phyloP scores from a whole-genome alignment of 2,329 filamentous ascomycete species.

The Juglanconis oblonga region DNA sequence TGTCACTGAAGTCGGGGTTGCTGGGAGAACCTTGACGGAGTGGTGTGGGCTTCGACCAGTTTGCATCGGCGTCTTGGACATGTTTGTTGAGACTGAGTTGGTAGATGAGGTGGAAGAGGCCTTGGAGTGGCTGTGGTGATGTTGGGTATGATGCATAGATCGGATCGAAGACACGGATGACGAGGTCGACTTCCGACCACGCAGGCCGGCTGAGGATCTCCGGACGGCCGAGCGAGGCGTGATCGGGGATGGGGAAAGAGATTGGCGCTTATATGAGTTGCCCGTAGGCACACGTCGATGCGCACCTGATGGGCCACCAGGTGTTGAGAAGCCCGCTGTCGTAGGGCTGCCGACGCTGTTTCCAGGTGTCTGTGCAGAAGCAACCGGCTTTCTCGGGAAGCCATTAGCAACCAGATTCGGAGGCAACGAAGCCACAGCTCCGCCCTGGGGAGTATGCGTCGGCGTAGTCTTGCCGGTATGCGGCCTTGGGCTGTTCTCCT shows the following conservation, averaged over 20 bases:
- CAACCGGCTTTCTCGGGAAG: conserved; percentile 26
- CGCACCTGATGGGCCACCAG: conserved; percentile 6
- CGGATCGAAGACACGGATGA: conserved; percentile 92
- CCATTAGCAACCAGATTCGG: conserved; percentile 53
- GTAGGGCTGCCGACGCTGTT: conserved; percentile 29
- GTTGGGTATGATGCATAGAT: conserved; percentile 70
- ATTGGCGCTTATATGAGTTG: conserved; percentile 66
- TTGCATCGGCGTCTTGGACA: conserved; percentile 64
- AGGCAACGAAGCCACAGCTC: conserved; percentile 43
- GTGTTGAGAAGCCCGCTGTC: conserved; percentile 26
- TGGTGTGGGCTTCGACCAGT: conserved; percentile 75
- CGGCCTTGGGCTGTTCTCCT: conserved; percentile 55
- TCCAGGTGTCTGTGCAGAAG: conserved; percentile 16
- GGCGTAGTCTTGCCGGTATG: conserved; percentile 57
- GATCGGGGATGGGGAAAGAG: conserved; percentile 79
- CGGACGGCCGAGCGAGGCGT: conserved; percentile 86
- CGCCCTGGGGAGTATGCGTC: conserved; percentile 31
- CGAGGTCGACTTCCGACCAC: conserved; percentile 92
- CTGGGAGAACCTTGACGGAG: conserved; percentile 92
- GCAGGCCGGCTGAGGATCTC: conserved; percentile 76
- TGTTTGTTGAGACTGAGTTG: conserved; percentile 65
- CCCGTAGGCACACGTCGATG: conserved; percentile 33
- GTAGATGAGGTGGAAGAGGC: conserved; percentile 89
- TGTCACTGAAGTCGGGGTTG: conserved; percentile 67
- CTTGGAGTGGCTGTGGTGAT: conserved; percentile 86